These are phyloP conservation scores for Wickerhamomyces xylosicus DNA, from an alignment of 805 yeast species.

Conservation along the genomic window DNA sequence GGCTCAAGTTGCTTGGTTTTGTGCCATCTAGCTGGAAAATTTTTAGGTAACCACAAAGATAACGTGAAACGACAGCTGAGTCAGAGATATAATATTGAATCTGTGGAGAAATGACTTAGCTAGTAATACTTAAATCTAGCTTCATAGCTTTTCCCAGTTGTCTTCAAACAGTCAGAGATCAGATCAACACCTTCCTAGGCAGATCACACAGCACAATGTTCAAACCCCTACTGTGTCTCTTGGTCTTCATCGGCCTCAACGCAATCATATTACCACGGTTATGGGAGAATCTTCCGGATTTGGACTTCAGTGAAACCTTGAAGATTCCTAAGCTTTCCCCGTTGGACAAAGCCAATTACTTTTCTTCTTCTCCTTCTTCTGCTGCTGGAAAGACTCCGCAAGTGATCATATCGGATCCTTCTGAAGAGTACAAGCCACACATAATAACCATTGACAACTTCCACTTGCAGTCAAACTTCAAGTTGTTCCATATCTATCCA, in stretches of 20 bases:
- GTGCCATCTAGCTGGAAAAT: too few species aligned
- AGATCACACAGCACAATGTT: background rate
- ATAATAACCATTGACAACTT: constrained; percentile 12
- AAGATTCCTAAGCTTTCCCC: background rate
- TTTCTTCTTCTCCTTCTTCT: background rate
- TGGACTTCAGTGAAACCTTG: background rate
- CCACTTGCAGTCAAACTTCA: constrained; percentile 14
- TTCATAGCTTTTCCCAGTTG: too few species aligned
- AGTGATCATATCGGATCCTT: background rate
- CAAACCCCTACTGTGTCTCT: background rate
- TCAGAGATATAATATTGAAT: too few species aligned
- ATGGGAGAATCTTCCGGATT: background rate
- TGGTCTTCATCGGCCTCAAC: background rate
- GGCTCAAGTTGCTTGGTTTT: too few species aligned
- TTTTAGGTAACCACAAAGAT: too few species aligned
- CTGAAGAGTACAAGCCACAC: background rate
- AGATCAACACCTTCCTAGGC: too few species aligned
- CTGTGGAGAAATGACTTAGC: too few species aligned
- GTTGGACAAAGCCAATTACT: background rate
- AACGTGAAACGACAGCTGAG: too few species aligned
- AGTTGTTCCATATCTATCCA: constrained; percentile 11
- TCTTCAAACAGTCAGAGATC: too few species aligned
- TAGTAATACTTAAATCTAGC: too few species aligned
- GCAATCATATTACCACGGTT: background rate
- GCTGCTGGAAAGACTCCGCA: background rate